These are phyloP conservation scores for Echinochloa phyllopogon DNA, from an alignment of 176 grass and related monocot species.

Conservation along the genomic window DNA sequence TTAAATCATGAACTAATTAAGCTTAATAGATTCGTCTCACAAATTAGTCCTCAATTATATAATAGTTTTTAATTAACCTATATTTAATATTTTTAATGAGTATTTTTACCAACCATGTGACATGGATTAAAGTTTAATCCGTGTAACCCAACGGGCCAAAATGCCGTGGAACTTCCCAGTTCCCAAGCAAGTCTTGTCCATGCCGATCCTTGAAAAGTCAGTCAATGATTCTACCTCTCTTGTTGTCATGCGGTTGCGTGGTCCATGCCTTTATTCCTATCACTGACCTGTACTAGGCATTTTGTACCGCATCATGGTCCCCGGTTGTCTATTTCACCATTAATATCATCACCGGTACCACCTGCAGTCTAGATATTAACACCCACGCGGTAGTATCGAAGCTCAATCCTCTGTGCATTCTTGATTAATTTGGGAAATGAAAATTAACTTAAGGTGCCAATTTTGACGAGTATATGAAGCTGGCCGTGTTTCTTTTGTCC, in stretches of 20 bases:
- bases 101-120: too few species aligned
- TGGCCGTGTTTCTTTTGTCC: too few species aligned
- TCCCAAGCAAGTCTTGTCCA: not conserved
- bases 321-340: not conserved
- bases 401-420: not conserved
- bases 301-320: slow-evolving; percentile 37
- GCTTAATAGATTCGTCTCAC: too few species aligned
- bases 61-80: too few species aligned
- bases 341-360: slow-evolving; percentile 21
- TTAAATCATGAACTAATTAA: too few species aligned
- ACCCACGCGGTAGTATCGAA: not conserved
- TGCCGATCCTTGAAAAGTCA: slow-evolving; percentile 11
- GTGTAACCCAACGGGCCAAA: too few species aligned
- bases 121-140: too few species aligned
- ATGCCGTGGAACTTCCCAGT: slow-evolving; percentile 10
- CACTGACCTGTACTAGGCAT: slow-evolving; percentile 25
- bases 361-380: not conserved
- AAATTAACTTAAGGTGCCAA: too few species aligned
- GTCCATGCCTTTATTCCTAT: slow-evolving; percentile 17
- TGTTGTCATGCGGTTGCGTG: slow-evolving; percentile 18
- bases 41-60: too few species aligned
- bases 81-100: too few species aligned
- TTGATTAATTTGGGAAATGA: not conserved
- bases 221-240: slow-evolving; percentile 36
- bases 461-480: too few species aligned